Base-by-base conservation (phyloP, 73 alveolate species). In the Paraurostyla sp. region DNA sequence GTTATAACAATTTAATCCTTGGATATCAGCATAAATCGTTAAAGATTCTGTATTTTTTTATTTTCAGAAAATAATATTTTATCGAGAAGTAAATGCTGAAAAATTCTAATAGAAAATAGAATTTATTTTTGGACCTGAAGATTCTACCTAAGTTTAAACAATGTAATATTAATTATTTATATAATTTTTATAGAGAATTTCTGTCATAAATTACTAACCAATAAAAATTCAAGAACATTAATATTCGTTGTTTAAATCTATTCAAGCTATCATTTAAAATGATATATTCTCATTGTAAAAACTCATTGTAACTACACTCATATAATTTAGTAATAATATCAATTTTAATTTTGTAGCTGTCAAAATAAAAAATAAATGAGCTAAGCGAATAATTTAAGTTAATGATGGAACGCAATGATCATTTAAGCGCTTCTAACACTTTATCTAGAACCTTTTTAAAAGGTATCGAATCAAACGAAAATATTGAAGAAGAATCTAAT, bases 41-140 rank as follows among this genome's bases (percentile, higher is more conserved):
- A 73, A 49, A 73, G 86, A 73, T 15, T 45, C 71, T 73, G 46
- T 46, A 11, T 73, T 73, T 46, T 73, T 73, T 38, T 73, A 43
- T 43, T 73, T 73, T 29, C 20, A 73, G 48, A 73, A 48, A 48
- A 3, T 73, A 46, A 50, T 73, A 2, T 48, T 73, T 16, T 23
- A 43, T 11, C 18, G 71, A 45, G 18, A 73, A 3, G 29, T 50
- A 23, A 45, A 46, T 3, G 62, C 71, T n/a, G 71, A 45, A 11
- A 48, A 73, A 46, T 50, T 56, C 23, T 25, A 73, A 27, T 45
- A 27, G 27, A 23, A 43, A 6, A 48, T 73, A 73, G 86, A 73
- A 13, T 20, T 4, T 45, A 73, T 73, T 16, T 73, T 73, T 73
- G 86, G 86, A 33, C 65, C 65, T 22, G 86, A 73, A 35, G 71